A percentile compares a stretch with the other conserved stretches of the same genome.
Evolutionary conservation across 225 moss, liverwort and hornwort genomes (phyloP).

Genomic region (Pseudisothecium myosuroides): DNA sequence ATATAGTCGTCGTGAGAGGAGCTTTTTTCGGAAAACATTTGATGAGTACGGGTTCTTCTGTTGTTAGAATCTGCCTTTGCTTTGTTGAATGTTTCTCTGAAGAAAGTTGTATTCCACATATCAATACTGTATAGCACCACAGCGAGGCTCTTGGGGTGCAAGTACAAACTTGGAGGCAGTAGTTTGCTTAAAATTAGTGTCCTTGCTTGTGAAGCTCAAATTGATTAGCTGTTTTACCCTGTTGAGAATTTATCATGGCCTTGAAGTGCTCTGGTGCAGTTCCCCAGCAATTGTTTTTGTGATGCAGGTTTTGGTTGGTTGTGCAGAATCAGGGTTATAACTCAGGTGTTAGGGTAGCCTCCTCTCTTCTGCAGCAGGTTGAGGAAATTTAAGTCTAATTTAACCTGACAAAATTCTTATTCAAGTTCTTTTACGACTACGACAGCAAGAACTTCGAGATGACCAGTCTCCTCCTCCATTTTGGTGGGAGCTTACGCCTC

Average conservation of each 20-base stretch:
- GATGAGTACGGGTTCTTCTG: neutral
- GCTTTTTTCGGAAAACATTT: neutral
- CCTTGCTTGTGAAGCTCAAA: neutral
- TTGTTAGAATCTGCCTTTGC: neutral
- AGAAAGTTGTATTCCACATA: neutral
- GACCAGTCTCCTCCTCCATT: slow-evolving; percentile 24
- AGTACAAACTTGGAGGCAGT: neutral
- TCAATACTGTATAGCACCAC: neutral
- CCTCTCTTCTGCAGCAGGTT: neutral
- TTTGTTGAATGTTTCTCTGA: neutral
- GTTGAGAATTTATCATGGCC: neutral
- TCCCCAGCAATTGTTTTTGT: neutral
- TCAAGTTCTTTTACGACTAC: neutral
- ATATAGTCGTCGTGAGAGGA: neutral
- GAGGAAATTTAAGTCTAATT: neutral
- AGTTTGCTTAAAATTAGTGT: neutral
- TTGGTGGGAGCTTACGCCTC: slow-evolving; percentile 3
- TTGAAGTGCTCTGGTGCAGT: neutral
- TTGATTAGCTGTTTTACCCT: neutral
- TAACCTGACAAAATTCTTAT: neutral
- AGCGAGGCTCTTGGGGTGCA: neutral
- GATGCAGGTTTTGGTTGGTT: neutral
- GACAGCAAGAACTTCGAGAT: neutral
- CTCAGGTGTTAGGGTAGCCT: neutral
- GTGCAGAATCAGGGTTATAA: neutral